Percentiles rank a stretch among this genome's conserved stretches.
Evolutionary conservation across 2,329 filamentous ascomycete species (phyloP).

Genomic region (Amylocarpus encephaloides): DNA sequence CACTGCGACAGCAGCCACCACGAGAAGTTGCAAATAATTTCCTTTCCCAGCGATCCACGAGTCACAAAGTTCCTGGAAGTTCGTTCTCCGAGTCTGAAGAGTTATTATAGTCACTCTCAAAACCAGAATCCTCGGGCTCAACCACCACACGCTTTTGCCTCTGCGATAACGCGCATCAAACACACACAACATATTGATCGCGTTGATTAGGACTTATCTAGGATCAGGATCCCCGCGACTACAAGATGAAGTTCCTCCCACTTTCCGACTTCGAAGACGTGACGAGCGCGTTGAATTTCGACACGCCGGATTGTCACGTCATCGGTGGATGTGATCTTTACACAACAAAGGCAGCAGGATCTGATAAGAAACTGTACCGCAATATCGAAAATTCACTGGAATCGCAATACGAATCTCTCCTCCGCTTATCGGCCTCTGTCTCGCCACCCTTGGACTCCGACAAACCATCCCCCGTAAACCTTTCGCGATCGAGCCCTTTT

Average conservation of each 20-base stretch:
- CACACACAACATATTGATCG: conserved; percentile 12
- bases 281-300: conserved; percentile 89
- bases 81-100: conserved; percentile 32
- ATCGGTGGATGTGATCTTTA: conserved; percentile 93
- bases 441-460: conserved; percentile 76
- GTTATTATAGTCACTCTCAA: conserved; percentile 27
- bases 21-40: conserved; percentile 1
- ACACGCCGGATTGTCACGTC: conserved; percentile 86
- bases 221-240: conserved; percentile 18
- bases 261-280: conserved; percentile 87
- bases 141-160: conserved; percentile 29
- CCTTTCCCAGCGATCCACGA: conserved; percentile 15
- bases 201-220: conserved; percentile 25
- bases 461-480: conserved; percentile 57
- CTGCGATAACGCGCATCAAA: conserved; percentile 21
- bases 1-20: conserved; percentile 18
- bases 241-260: conserved; percentile 70
- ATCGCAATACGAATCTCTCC: conserved; percentile 80
- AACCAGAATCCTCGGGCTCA: conserved; percentile 28
- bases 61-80: conserved; percentile 30
- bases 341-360: conserved; percentile 91
- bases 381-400: conserved; percentile 89
- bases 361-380: conserved; percentile 96
- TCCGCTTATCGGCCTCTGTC: conserved; percentile 79
- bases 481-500: conserved; percentile 85